Conservation (phyloP, 23 red algal species). For the Chondrus crispus region DNA sequence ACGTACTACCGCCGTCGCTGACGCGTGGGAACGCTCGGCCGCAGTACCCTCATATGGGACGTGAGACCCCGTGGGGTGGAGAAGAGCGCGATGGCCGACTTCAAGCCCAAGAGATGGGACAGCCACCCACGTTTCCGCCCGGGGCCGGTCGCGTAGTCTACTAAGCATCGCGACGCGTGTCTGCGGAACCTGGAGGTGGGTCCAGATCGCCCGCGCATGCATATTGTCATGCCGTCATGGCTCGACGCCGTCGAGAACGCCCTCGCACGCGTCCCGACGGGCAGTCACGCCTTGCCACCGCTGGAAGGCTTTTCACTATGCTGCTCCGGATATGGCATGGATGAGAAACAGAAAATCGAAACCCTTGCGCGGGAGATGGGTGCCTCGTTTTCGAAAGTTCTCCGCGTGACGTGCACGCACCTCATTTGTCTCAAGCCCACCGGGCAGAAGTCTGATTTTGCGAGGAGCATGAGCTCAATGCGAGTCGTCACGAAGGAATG, state of each 20-base stretch:
- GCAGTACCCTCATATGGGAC: too few relatives aligned
- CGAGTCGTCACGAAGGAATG: background rate
- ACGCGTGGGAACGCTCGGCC: too few relatives aligned
- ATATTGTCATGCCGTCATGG: constrained; percentile 22
- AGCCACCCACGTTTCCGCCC: too few relatives aligned
- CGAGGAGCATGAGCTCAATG: background rate
- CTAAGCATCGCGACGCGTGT: too few relatives aligned
- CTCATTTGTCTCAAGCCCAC: constrained; percentile 15
- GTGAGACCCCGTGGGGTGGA: too few relatives aligned
- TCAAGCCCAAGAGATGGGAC: too few relatives aligned
- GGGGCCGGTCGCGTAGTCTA: too few relatives aligned
- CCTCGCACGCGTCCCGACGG: background rate
- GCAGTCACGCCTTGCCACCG: constrained; percentile 15
- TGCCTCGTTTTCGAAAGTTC: constrained; percentile 12
- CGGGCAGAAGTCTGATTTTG: constrained; percentile 59
- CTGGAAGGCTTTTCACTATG: constrained; percentile 34
- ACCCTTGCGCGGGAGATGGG: background rate
- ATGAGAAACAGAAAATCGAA: constrained; percentile 14
- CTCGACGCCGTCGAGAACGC: background rate
- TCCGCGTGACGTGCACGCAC: constrained; percentile 30
- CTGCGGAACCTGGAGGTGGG: too few relatives aligned
- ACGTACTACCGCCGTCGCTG: too few relatives aligned
- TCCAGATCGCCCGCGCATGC: too few relatives aligned
- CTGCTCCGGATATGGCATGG: constrained; percentile 11
- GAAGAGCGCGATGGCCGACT: too few relatives aligned